phyloP scores from a whole-genome alignment of 1,139 yeast genomes.

The Taiozyma sp. region DNA sequence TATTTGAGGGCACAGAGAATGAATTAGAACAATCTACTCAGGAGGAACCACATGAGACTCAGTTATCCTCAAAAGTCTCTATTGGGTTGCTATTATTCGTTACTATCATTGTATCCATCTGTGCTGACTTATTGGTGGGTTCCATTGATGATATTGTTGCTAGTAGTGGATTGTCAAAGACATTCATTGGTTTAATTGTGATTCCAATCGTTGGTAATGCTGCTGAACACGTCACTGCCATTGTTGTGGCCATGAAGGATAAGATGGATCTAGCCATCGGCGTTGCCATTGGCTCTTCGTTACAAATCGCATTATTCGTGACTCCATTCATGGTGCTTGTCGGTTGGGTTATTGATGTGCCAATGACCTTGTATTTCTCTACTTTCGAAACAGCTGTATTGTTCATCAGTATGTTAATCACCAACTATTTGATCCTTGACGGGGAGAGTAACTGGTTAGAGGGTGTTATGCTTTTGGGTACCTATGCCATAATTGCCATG shows the following conservation, averaged over 20 bases:
- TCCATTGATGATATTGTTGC: slow-evolving; percentile 87
- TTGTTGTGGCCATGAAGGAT: slow-evolving; percentile 89
- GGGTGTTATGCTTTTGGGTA: slow-evolving; percentile 86
- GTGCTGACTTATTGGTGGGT: slow-evolving; percentile 92
- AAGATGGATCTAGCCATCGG: slow-evolving; percentile 98
- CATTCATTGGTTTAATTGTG: slow-evolving; percentile 88
- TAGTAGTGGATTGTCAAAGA: slow-evolving; percentile 81
- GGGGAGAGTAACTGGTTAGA: slow-evolving; percentile 97
- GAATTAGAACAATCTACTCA: slow-evolving; percentile 19
- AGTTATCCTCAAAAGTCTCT: slow-evolving; percentile 38
- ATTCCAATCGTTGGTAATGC: slow-evolving; percentile 98
- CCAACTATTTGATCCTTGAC: slow-evolving; percentile 82
- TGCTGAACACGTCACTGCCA: slow-evolving; percentile 97
- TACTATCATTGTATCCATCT: slow-evolving; percentile 79
- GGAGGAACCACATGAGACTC: slow-evolving; percentile 20
- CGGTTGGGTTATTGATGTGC: slow-evolving; percentile 88
- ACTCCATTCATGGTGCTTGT: slow-evolving; percentile 91
- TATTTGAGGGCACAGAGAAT: slow-evolving; percentile 40
- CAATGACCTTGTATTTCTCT: slow-evolving; percentile 88
- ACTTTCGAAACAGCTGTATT: slow-evolving; percentile 91
- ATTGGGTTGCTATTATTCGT: slow-evolving; percentile 48
- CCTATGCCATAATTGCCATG: slow-evolving; percentile 79
- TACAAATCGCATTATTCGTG: slow-evolving; percentile 90
- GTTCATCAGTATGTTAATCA: slow-evolving; percentile 81
- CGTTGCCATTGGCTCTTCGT: slow-evolving; percentile 94